phyloP scores from a whole-genome alignment of 495 filamentous ascomycete genomes.

The Podospora pseudocomata region DNA sequence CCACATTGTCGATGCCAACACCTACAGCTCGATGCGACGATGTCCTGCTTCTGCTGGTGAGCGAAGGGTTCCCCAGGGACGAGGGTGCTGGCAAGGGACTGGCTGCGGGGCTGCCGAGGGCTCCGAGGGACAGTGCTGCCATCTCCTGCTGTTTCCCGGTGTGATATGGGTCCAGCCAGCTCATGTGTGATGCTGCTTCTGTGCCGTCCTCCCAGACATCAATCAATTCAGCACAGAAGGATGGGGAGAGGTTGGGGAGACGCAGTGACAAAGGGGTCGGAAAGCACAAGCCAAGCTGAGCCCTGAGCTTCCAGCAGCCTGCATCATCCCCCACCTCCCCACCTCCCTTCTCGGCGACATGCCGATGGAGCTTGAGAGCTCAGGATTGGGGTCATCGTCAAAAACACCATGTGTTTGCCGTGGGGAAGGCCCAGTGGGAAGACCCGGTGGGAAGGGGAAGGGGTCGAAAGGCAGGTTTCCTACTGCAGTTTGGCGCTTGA shows the following conservation, averaged over 20 bases:
- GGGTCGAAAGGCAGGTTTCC: neutral
- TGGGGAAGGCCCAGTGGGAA: neutral
- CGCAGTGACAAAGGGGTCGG: neutral
- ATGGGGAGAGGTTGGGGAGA: constrained; percentile 16
- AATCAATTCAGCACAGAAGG: neutral
- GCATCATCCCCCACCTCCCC: neutral
- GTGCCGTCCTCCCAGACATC: neutral
- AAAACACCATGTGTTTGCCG: neutral
- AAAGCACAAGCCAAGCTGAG: constrained; percentile 3
- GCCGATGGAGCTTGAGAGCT: neutral
- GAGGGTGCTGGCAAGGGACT: neutral
- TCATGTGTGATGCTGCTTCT: constrained; percentile 4
- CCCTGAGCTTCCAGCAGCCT: neutral
- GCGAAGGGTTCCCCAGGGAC: neutral
- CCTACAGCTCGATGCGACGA: neutral
- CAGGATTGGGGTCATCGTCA: neutral
- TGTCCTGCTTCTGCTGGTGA: neutral
- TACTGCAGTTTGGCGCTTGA: neutral
- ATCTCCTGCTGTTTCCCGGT: neutral
- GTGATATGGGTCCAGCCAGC: neutral
- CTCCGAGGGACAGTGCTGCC: neutral
- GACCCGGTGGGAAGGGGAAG: neutral
- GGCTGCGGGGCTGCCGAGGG: constrained; percentile 1
- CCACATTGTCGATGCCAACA: neutral
- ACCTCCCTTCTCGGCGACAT: neutral